A percentile compares a stretch with the other conserved stretches of the same genome.
Evolutionary conservation across 2,329 filamentous ascomycete genomes (phyloP).

Genomic region (Ophiostoma ulmi): DNA sequence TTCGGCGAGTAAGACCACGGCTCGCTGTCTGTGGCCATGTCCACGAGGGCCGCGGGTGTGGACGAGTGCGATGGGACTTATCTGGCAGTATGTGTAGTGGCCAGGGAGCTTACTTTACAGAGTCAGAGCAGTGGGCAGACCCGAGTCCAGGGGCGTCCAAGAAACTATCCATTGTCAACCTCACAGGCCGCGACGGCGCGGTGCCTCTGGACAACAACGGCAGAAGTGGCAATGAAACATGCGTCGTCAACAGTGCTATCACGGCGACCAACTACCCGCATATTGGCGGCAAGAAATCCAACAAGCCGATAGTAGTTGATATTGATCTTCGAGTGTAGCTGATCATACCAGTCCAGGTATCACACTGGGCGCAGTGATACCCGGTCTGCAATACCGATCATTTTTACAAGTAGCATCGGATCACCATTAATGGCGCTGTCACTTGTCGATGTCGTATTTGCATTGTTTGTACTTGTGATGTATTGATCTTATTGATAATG

Average conservation of each 20-base stretch:
- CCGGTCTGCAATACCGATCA: not conserved
- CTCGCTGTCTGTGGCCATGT: conserved; percentile 68
- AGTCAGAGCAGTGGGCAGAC: conserved; percentile 50
- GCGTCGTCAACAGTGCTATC: conserved; percentile 73
- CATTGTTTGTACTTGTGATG: not conserved
- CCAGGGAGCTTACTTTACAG: conserved; percentile 40
- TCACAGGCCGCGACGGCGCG: conserved; percentile 44
- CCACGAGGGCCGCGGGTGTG: conserved; percentile 61
- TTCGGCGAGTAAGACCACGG: conserved; percentile 58
- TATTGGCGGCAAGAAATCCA: conserved; percentile 56
- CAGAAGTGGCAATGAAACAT: conserved; percentile 58
- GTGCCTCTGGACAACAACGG: conserved; percentile 27
- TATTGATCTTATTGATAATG: not conserved
- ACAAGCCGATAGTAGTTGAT: conserved; percentile 82
- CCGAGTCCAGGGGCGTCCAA: conserved; percentile 48
- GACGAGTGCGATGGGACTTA: conserved; percentile 38
- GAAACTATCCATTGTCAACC: conserved; percentile 60
- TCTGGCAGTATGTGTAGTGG: not conserved
- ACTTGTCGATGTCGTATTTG: not conserved
- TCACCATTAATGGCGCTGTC: not conserved
- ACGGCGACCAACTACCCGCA: conserved; percentile 64
- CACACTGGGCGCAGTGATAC: not conserved
- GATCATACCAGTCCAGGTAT: not conserved
- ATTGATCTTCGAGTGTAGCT: conserved; percentile 58
- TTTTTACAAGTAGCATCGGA: not conserved